A percentile compares a stretch with the other conserved stretches of the same genome.
Evolutionary conservation across 345 rosid genomes (phyloP).

Genomic region (Cardamine resedifolia): DNA sequence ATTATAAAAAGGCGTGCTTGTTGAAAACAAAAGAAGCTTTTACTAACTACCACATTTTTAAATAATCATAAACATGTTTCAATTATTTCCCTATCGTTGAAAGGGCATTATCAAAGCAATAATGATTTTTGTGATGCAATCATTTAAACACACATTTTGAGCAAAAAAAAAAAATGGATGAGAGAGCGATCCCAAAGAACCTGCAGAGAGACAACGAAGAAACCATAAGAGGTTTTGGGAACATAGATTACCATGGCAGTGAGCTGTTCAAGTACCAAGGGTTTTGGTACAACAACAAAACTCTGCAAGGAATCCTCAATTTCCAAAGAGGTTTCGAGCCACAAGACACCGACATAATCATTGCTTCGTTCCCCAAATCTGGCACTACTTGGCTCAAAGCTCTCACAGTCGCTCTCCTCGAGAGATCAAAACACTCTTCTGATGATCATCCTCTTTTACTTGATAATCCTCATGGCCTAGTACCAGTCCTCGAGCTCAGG

Average conservation of each 20-base stretch:
- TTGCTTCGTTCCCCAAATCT: slow-evolving; percentile 17
- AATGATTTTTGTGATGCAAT: background rate
- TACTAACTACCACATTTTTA: background rate
- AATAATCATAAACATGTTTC: background rate
- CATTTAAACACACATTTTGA: background rate
- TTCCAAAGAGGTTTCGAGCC: slow-evolving; percentile 19
- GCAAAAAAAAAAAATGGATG: background rate
- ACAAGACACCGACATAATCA: slow-evolving; percentile 18
- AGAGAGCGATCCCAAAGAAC: background rate
- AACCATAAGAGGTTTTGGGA: too few relatives aligned
- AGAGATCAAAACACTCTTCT: slow-evolving; percentile 2
- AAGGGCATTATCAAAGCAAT: background rate
- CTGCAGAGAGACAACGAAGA: slow-evolving; percentile 9
- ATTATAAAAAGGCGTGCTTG: background rate
- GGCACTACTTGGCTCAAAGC: slow-evolving; percentile 41
- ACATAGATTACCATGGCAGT: slow-evolving; percentile 51
- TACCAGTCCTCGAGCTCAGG: slow-evolving; percentile 15
- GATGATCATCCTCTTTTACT: slow-evolving; percentile 17
- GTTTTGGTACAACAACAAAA: slow-evolving; percentile 44
- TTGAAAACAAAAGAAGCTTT: background rate
- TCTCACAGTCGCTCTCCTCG: slow-evolving; percentile 22
- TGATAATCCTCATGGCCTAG: slow-evolving; percentile 21
- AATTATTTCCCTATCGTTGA: background rate
- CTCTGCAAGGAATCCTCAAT: slow-evolving; percentile 10
- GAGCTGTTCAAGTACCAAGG: slow-evolving; percentile 48